Conservation (phyloP, 139 green algal species). For the Raphidocelis subcapitata region DNA sequence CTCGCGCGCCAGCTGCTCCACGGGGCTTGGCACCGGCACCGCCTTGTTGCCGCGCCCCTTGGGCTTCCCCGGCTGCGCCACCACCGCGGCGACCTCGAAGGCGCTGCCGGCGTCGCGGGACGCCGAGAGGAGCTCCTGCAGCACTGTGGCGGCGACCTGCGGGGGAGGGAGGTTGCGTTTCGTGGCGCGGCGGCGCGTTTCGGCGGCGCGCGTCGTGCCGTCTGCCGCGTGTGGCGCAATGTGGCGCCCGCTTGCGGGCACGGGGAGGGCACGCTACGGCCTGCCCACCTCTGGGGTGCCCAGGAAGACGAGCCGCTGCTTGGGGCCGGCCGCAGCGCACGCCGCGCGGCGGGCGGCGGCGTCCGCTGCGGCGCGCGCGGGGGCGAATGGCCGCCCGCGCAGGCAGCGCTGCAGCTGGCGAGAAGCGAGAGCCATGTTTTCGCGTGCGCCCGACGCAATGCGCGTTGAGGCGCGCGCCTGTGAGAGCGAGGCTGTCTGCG, state of each 20-base stretch:
- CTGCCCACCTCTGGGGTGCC: conserved; percentile 75
- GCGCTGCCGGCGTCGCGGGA: not conserved
- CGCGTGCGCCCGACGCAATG: too few relatives aligned
- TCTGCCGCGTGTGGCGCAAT: not conserved
- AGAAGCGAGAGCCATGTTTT: conserved; percentile 4
- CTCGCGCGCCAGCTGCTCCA: conserved; percentile 56
- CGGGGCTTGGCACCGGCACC: conserved; percentile 60
- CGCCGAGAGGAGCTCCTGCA: not conserved
- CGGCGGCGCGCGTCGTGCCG: not conserved
- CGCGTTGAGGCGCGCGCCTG: too few relatives aligned
- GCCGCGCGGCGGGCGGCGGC: not conserved
- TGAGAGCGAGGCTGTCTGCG: too few relatives aligned
- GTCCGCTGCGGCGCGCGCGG: not conserved
- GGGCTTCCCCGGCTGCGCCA: conserved; percentile 79
- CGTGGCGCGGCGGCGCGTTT: not conserved
- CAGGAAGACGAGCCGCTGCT: conserved; percentile 72
- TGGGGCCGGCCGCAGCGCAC: not conserved
- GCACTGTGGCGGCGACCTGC: conserved; percentile 73
- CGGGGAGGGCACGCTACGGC: not conserved
- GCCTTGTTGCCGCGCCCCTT: conserved; percentile 65
- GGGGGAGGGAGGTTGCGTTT: not conserved
- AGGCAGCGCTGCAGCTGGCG: not conserved
- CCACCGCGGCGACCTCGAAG: conserved; percentile 69
- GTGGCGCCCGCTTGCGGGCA: not conserved
- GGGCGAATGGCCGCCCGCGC: not conserved